Evolutionary conservation across 805 yeast genomes (phyloP), one percentile per base, ranked within the genome.

Genomic region (Blastobotrys attinorum): DNA sequence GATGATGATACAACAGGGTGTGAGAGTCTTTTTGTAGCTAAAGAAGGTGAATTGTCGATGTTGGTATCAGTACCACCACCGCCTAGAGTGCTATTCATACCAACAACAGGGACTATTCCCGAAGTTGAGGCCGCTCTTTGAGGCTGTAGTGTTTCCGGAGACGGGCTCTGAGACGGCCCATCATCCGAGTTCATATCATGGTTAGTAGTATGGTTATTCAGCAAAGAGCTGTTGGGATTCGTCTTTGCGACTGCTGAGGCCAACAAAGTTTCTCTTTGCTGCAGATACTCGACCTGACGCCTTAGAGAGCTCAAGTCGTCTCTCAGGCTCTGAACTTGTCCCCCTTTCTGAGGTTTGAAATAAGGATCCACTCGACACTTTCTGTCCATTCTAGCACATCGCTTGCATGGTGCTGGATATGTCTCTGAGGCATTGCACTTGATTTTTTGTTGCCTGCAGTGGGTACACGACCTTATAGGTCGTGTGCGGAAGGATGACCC

Each of bases 401-500:
- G 64, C 15, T 82, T 74, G 61, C 97, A 89, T 0, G 96, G 83
- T 4, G 70, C 67, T 0, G 96, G 96, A 52, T 75, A 83, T 49
- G 81, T 77, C 18, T 83, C 89, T 2, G 86, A 75, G 1, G 97
- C 97, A 59, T 89, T 86, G 64, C 97, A 89, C 59, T 83, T 83
- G 61, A 89, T 87, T 63, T 89, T 89, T 61, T 88, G 96, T 59
- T 89, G 96, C 41, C 97, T 76, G 59, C 97, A 89, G 60, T 87
- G 92, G 0, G 96, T 85, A 59, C 97, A 89, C 2, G 95, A 83
- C 0, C 95, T 86, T 1, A 88, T 94, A 0, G 96, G 96, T 44
- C 96, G 66, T 56, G 84, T 90, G 5, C 39, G 27, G 17, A 37
- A 23, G 21, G 36, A 16, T 8, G 22, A 20, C 4, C 29, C 29